Conservation (phyloP, 2,329 filamentous ascomycete genomes). For the Aspergillus candidus region DNA sequence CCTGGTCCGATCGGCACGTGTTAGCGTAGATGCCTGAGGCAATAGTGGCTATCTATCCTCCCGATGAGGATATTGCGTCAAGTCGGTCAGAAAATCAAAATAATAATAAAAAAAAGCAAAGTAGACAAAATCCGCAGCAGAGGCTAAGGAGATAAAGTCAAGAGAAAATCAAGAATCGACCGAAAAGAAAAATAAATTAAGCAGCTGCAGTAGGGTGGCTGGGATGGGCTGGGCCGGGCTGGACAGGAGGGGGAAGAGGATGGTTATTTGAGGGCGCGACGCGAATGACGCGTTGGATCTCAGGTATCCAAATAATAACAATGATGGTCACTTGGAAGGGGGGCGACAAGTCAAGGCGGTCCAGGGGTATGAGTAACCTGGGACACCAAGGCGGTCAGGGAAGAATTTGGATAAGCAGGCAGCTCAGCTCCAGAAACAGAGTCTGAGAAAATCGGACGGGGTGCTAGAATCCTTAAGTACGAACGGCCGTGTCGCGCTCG, state of each 20-base stretch:
- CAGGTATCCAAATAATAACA: not conserved
- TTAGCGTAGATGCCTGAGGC: slow-evolving; percentile 12
- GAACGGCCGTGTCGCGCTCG: slow-evolving; percentile 29
- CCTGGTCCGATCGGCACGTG: slow-evolving; percentile 12
- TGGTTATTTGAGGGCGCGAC: slow-evolving; percentile 14
- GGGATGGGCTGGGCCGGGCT: slow-evolving; percentile 5
- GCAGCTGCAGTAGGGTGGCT: slow-evolving; percentile 15
- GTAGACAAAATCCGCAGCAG: not conserved
- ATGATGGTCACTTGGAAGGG: too few relatives aligned
- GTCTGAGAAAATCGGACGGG: slow-evolving; percentile 34
- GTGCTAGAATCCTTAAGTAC: slow-evolving; percentile 40
- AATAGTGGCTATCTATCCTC: not conserved
- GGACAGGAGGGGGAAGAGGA: too few relatives aligned
- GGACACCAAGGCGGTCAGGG: slow-evolving; percentile 12
- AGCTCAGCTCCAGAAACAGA: slow-evolving; percentile 33
- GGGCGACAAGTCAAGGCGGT: too few relatives aligned
- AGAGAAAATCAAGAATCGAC: slow-evolving; percentile 7
- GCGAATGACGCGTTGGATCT: slow-evolving; percentile 18
- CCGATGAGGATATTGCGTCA: too few relatives aligned
- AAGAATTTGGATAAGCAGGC: slow-evolving; percentile 15
- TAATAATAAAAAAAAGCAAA: slow-evolving; percentile 7
- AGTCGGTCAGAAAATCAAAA: not conserved
- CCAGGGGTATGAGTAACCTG: slow-evolving; percentile 4
- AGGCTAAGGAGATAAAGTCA: not conserved
- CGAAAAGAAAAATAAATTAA: slow-evolving; percentile 6